A percentile compares a stretch with the other conserved stretches of the same genome.
phyloP scores from a whole-genome alignment of 106 monocot genomes.

The Platanthera guangdongensis region DNA sequence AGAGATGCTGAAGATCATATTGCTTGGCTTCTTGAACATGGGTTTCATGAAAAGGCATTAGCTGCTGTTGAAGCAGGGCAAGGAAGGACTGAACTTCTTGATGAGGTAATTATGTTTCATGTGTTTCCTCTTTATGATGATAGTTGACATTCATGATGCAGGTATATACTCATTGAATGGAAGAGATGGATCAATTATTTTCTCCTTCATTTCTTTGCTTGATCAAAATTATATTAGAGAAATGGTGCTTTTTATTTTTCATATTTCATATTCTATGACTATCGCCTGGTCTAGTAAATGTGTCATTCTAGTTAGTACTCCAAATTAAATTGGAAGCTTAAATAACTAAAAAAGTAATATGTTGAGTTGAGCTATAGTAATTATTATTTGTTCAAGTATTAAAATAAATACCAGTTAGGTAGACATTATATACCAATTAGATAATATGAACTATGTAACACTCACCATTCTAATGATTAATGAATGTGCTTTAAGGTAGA shows the following conservation, averaged over 20 bases:
- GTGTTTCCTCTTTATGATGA: neutral
- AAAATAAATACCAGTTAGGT: neutral
- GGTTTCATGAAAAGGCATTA: constrained; percentile 92
- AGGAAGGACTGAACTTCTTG: constrained; percentile 71
- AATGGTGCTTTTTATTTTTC: too few relatives aligned
- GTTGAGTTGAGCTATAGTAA: neutral
- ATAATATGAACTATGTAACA: neutral
- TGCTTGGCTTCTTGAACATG: constrained; percentile 95
- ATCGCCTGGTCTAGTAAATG: too few relatives aligned
- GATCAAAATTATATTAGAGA: neutral
- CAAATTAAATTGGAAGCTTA: neutral
- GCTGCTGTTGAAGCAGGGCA: constrained; percentile 94
- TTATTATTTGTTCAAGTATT: neutral
- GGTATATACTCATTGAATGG: neutral
- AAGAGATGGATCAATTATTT: neutral
- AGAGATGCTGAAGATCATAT: constrained; percentile 99
- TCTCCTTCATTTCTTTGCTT: neutral
- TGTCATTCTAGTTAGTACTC: too few relatives aligned
- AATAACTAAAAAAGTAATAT: neutral
- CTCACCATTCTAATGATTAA: neutral
- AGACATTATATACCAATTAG: neutral
- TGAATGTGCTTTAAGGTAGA: neutral
- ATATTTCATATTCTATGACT: too few relatives aligned
- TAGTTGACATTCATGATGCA: neutral
- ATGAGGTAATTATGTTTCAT: constrained; percentile 39